Conservation (phyloP, 306 rosid genomes). For the Cicer yamashitae region DNA sequence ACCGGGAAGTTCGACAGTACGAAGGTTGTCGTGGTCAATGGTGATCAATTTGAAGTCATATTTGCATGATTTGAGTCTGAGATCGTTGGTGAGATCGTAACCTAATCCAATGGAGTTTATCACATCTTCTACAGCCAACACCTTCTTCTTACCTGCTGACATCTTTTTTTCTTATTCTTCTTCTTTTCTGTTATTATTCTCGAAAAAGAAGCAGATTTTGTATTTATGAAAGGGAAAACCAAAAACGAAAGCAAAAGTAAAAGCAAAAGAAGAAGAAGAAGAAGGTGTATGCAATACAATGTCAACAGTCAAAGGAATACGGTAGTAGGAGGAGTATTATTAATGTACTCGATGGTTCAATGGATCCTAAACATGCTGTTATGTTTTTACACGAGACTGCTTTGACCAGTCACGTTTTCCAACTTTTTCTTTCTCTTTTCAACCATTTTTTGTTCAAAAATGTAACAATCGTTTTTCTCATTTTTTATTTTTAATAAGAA, state of each 20-base stretch:
- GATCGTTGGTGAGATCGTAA: slow-evolving; percentile 69
- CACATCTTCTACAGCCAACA: slow-evolving; percentile 52
- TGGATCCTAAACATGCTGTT: neutral
- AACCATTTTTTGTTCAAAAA: no score
- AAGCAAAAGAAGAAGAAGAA: neutral
- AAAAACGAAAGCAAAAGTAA: neutral
- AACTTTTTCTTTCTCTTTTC: neutral
- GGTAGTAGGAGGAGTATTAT: neutral
- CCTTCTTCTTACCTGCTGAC: slow-evolving; percentile 28
- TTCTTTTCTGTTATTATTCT: neutral
- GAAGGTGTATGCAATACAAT: neutral
- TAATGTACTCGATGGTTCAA: neutral
- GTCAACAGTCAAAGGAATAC: slow-evolving; percentile 33
- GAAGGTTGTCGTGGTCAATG: slow-evolving; percentile 50
- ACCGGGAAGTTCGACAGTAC: slow-evolving; percentile 62
- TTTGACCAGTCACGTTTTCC: slow-evolving; percentile 37
- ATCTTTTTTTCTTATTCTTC: neutral
- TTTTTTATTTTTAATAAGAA: no score
- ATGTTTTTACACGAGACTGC: slow-evolving; percentile 15
- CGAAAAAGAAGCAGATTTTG: neutral
- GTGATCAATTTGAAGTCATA: slow-evolving; percentile 52
- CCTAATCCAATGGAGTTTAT: slow-evolving; percentile 66
- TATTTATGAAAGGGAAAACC: neutral
- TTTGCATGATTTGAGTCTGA: slow-evolving; percentile 70
- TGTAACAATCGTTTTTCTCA: no score